A percentile compares a stretch with the other conserved stretches of the same genome.
Evolutionary conservation across 2,329 filamentous ascomycete species (phyloP).

Genomic region (Exophiala lecanii-corni): DNA sequence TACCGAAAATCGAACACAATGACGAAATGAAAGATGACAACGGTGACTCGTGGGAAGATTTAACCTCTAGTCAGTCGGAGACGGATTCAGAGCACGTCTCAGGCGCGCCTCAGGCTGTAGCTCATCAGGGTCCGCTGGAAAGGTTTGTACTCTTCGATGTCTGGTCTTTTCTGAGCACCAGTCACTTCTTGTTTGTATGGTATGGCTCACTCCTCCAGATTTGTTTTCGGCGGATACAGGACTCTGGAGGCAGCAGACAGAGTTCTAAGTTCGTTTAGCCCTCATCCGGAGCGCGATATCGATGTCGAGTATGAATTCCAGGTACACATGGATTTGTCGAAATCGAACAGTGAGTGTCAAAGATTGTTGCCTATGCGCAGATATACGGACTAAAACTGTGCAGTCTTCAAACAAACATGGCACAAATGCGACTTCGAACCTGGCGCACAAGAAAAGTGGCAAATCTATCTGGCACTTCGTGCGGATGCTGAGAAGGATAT

Average conservation of each 20-base stretch:
- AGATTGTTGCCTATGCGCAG: background rate
- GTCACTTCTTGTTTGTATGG: too few relatives aligned
- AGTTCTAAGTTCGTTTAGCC: background rate
- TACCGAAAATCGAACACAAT: too few relatives aligned
- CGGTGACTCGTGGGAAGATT: too few relatives aligned
- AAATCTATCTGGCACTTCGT: background rate
- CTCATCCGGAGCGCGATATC: background rate
- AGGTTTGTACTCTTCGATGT: too few relatives aligned
- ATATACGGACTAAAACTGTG: conserved; percentile 22
- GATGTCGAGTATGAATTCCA: conserved; percentile 28
- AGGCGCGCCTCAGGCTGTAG: too few relatives aligned
- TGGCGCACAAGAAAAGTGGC: conserved; percentile 35
- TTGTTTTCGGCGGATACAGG: too few relatives aligned
- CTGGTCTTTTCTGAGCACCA: too few relatives aligned
- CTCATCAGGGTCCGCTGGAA: too few relatives aligned
- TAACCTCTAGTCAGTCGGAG: too few relatives aligned
- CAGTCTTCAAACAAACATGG: conserved; percentile 41
- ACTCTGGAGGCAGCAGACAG: background rate
- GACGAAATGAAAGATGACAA: too few relatives aligned
- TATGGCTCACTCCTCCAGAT: too few relatives aligned
- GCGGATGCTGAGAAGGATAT: background rate
- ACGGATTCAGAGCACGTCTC: too few relatives aligned
- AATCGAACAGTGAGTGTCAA: conserved; percentile 32
- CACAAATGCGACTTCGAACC: conserved; percentile 43
- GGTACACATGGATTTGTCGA: conserved; percentile 32